phyloP scores from a whole-genome alignment of 2,329 filamentous ascomycete species.

The Diaporthe nobilis region DNA sequence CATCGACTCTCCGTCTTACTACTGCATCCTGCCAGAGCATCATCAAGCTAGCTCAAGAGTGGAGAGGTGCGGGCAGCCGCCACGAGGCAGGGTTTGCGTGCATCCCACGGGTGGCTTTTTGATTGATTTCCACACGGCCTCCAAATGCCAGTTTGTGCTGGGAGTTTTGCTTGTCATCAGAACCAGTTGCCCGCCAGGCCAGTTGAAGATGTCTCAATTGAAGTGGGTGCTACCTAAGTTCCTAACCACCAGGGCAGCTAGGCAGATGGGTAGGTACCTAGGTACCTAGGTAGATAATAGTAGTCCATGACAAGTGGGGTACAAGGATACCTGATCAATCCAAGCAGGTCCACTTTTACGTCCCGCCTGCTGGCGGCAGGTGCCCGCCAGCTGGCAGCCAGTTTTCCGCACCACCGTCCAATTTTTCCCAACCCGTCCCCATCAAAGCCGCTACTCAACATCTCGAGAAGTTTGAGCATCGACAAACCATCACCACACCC shows the following conservation, averaged over 20 bases:
- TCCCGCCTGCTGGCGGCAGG: not conserved
- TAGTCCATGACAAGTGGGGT: not conserved
- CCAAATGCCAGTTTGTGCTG: not conserved
- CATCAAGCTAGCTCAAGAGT: conserved; percentile 5
- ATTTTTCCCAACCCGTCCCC: conserved; percentile 34
- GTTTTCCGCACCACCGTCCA: conserved; percentile 23
- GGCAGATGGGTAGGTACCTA: too few species aligned
- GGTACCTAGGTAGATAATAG: too few species aligned
- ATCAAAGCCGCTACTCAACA: conserved; percentile 29
- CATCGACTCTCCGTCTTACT: not conserved
- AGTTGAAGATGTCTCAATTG: not conserved
- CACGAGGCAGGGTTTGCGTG: not conserved
- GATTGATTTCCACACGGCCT: not conserved
- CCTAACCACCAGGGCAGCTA: too few species aligned
- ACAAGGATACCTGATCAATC: not conserved
- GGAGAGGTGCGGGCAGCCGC: not conserved
- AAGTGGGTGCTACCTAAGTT: not conserved
- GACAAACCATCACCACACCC: conserved; percentile 41
- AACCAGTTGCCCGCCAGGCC: not conserved
- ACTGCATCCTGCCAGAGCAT: not conserved
- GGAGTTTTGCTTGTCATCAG: not conserved
- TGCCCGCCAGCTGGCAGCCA: not conserved
- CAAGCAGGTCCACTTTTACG: not conserved
- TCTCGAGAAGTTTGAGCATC: conserved; percentile 38
- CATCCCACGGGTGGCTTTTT: not conserved